Evolutionary conservation across 768 basidiomycete species (phyloP).

Genomic region (Collybiopsis luxurians): DNA sequence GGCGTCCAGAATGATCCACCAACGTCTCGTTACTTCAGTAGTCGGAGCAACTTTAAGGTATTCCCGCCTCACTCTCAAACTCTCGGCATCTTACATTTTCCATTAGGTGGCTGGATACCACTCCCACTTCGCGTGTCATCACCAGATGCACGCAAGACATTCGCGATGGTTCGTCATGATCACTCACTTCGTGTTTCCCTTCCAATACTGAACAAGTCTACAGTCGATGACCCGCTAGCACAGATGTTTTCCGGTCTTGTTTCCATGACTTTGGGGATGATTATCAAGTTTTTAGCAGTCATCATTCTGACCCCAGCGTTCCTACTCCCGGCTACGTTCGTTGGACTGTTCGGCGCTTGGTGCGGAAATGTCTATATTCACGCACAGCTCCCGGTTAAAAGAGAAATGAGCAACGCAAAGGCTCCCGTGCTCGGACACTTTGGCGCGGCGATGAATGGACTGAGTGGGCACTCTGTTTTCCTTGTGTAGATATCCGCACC

Average conservation of each 20-base stretch:
- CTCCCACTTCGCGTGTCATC: conserved; percentile 52
- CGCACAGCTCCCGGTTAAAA: conserved; percentile 47
- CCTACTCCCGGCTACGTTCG: conserved; percentile 43
- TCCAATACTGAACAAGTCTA: conserved; percentile 1
- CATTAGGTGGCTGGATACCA: conserved; percentile 47
- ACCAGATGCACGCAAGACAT: conserved; percentile 69
- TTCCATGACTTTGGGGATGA: conserved; percentile 30
- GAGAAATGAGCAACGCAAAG: conserved; percentile 16
- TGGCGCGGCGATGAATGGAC: conserved; percentile 41
- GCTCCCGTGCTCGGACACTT: conserved; percentile 28
- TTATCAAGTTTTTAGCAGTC: conserved; percentile 41
- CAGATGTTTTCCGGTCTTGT: conserved; percentile 25
- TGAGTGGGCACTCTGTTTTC: too few species aligned
- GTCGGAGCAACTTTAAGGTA: conserved; percentile 20
- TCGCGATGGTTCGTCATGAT: not conserved
- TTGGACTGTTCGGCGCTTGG: conserved; percentile 41
- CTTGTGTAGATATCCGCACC: too few species aligned
- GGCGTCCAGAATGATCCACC: conserved; percentile 30
- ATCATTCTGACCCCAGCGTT: conserved; percentile 45
- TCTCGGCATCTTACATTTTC: too few species aligned
- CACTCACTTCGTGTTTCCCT: too few species aligned
- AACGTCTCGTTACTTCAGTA: conserved; percentile 22
- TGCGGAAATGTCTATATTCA: conserved; percentile 44
- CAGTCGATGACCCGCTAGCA: conserved; percentile 49
- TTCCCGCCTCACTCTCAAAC: too few species aligned